These are phyloP conservation scores for Aspergillus ellipticus DNA, from an alignment of 495 filamentous ascomycete species.

Conservation along the genomic window DNA sequence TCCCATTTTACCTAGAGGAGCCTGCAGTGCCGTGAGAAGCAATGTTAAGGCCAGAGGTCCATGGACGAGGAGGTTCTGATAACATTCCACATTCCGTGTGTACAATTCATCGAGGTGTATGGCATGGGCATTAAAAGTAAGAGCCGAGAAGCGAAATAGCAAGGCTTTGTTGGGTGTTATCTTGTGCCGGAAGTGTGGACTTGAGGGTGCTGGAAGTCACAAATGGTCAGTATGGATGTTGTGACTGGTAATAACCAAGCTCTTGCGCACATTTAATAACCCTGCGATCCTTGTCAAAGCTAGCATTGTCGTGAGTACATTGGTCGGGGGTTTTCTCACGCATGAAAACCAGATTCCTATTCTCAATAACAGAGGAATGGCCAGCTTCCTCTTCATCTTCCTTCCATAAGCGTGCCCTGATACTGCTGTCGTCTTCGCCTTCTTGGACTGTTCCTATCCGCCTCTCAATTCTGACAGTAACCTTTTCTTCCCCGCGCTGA, in stretches of 20 bases:
- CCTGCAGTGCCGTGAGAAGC: slow-evolving; percentile 61
- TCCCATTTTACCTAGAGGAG: slow-evolving; percentile 36
- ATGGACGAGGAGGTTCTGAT: slow-evolving; percentile 74
- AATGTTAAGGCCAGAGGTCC: slow-evolving; percentile 78
- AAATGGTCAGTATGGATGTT: slow-evolving; percentile 16
- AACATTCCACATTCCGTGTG: slow-evolving; percentile 65
- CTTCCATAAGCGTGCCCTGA: slow-evolving; percentile 41
- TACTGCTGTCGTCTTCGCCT: slow-evolving; percentile 30
- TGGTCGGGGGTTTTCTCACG: slow-evolving; percentile 37
- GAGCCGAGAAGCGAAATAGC: slow-evolving; percentile 79
- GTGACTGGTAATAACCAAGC: slow-evolving; percentile 2
- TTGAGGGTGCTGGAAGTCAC: slow-evolving; percentile 26
- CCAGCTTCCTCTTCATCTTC: slow-evolving; percentile 35
- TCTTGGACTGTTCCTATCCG: slow-evolving; percentile 39
- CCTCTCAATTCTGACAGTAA: slow-evolving; percentile 57
- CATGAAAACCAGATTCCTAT: slow-evolving; percentile 61
- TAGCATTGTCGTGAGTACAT: slow-evolving; percentile 24
- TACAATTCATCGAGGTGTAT: slow-evolving; percentile 80
- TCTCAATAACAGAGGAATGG: slow-evolving; percentile 45
- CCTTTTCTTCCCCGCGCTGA: slow-evolving; percentile 51
- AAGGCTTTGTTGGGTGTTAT: slow-evolving; percentile 61
- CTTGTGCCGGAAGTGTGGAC: slow-evolving; percentile 56
- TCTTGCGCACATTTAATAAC: slow-evolving; percentile 36
- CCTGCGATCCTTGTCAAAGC: slow-evolving; percentile 25
- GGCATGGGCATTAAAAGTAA: slow-evolving; percentile 81